Base-by-base conservation (phyloP, 208 protist species). In the Leishmania turanica region DNA sequence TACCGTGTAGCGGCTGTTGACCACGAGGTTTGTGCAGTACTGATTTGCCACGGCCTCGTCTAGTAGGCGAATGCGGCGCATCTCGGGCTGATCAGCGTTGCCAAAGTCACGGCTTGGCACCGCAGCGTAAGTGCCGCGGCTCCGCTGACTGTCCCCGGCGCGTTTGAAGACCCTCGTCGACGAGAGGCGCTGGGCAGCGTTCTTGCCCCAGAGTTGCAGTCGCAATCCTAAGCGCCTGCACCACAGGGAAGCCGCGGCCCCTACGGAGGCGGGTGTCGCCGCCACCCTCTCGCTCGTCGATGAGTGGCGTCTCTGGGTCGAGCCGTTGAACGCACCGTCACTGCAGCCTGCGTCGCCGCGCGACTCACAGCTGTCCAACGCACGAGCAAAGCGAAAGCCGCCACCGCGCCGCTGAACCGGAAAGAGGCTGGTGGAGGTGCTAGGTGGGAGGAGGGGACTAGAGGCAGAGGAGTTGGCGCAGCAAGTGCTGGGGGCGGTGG, bases 1-100 rank as follows among this genome's bases (percentile, higher is more conserved):
- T 0, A 95, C 34, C 5, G 92, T 99, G 90, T 99, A 99, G 81
- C 98, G 98, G 71, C 95, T 94, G 65, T 98, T 99, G 45, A 84
- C 87, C 17, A 99, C 91, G 21, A 83, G 88, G 87, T 99, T 99
- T 75, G 86, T 82, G 70, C 77, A 78, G 79, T 94, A 92, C n/a
- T 19, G 37, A 19, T n/a, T 77, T n/a, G 91, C 91, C 3, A 87
- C 81, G 21, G 21, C 24, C 3, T 80, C 62, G 64, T 92, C 85
- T 1, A 95, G 82, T 1, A 92, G 93, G 0, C n/a, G 65, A 54
- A 97, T 76, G 1, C 66, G 68, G 27, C 91, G 89, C 93, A 94
- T 90, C 45, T 42, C 66, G 3, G 51, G 49, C 19, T 31, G 42
- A 37, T 68, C 37, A 2, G 34, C 56, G 71, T 19, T 40, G 15